phyloP scores from a whole-genome alignment of 805 yeast genomes.

The Candida ulmi region DNA sequence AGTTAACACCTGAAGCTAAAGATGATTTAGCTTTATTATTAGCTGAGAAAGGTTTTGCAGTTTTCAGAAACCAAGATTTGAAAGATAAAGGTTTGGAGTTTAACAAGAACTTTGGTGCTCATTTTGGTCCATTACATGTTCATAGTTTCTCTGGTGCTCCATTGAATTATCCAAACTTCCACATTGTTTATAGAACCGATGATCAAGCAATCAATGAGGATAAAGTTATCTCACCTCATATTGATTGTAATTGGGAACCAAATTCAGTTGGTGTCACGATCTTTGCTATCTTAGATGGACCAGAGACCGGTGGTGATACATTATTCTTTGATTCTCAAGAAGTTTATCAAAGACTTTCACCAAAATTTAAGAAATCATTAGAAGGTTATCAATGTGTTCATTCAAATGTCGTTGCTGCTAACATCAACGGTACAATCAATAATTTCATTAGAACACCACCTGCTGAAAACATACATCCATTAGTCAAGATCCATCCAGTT shows the following conservation, averaged over 20 bases:
- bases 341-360: constrained; percentile 2
- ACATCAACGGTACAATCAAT: constrained; percentile 29
- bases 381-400: constrained; percentile 1
- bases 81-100: constrained; percentile 44
- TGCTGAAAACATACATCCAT: constrained; percentile 30
- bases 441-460: constrained; percentile 36
- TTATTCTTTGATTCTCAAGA: background rate
- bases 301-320: constrained; percentile 4
- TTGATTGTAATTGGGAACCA: background rate
- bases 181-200: constrained; percentile 42
- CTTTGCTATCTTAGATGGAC: constrained; percentile 1
- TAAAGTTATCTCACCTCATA: background rate
- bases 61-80: constrained; percentile 63
- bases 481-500: constrained; percentile 1
- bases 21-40: constrained; percentile 66
- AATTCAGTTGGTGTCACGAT: constrained; percentile 20
- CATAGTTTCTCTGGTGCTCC: constrained; percentile 77
- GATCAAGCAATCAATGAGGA: constrained; percentile 1
- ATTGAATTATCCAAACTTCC: constrained; percentile 50
- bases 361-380: background rate
- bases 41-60: constrained; percentile 65
- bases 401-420: constrained; percentile 14
- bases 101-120: constrained; percentile 45
- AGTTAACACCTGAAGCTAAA: constrained; percentile 47
- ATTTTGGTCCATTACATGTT: constrained; percentile 67